Percentiles rank a stretch among this genome's conserved stretches.
These are phyloP conservation scores for Monosporozyma siamensis DNA, from an alignment of 805 yeast genomes.

Conservation along the genomic window DNA sequence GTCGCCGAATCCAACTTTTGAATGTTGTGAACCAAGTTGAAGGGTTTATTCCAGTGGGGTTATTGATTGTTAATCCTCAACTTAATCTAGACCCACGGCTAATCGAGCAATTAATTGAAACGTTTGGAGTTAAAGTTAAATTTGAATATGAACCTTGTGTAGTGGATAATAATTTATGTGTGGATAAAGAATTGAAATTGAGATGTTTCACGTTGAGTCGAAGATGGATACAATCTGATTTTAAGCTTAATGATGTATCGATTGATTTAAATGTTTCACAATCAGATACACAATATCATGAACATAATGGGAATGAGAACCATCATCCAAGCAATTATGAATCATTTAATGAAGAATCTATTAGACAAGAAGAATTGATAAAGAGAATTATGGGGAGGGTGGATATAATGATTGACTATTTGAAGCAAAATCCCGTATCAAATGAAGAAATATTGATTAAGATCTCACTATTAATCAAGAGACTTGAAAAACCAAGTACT, in stretches of 20 bases:
- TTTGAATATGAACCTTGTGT: background rate
- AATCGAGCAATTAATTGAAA: background rate
- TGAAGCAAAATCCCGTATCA: constrained; percentile 4
- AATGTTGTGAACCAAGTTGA: background rate
- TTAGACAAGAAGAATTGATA: background rate
- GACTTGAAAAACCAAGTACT: constrained; percentile 15
- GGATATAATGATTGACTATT: constrained; percentile 15
- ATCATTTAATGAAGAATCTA: background rate
- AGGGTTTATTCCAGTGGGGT: background rate
- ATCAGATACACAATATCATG: background rate
- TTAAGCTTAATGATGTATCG: background rate
- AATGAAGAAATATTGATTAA: constrained; percentile 15
- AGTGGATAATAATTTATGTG: background rate
- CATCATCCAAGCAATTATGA: constrained; percentile 1
- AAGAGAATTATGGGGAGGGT: constrained; percentile 10
- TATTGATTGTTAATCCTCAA: background rate
- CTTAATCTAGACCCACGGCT: background rate
- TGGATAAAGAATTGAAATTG: background rate
- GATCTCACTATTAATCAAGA: constrained; percentile 16
- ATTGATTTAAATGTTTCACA: background rate
- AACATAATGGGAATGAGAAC: background rate
- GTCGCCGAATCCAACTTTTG: too few species aligned
- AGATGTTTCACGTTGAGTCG: background rate
- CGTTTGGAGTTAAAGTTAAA: background rate
- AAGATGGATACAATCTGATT: background rate